phyloP scores from a whole-genome alignment of 257 asterid genomes.

The Rubia yunnanensis region DNA sequence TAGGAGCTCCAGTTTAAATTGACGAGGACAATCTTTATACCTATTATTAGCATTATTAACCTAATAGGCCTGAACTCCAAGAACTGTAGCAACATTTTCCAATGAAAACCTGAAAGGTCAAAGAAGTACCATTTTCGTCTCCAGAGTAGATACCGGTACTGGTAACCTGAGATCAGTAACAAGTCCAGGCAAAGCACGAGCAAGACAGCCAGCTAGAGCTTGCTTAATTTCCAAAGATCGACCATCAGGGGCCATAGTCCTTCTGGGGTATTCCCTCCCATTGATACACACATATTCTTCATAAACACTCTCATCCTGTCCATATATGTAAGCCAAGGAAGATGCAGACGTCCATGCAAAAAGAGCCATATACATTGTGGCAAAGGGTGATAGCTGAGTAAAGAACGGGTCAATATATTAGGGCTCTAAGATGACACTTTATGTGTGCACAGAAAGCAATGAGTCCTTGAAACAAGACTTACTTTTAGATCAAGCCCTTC shows the following conservation, averaged over 20 bases:
- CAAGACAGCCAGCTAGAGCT: constrained; percentile 73
- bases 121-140: constrained; percentile 65
- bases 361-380: constrained; percentile 71
- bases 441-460: neutral
- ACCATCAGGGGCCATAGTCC: constrained; percentile 52
- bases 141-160: constrained; percentile 64
- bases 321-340: constrained; percentile 84
- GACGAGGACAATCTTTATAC: neutral
- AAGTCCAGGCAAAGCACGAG: constrained; percentile 82
- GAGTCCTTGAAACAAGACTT: constrained; percentile 26
- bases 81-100: neutral
- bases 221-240: constrained; percentile 73
- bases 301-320: constrained; percentile 55
- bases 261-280: constrained; percentile 79
- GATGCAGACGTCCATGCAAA: constrained; percentile 86
- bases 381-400: constrained; percentile 83
- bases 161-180: constrained; percentile 74
- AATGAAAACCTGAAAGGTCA: neutral
- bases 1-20: neutral
- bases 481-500: constrained; percentile 61
- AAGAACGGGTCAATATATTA: constrained; percentile 10
- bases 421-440: neutral
- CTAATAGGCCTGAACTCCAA: neutral
- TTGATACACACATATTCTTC: constrained; percentile 62
- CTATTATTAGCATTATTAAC: neutral